Conservation (phyloP, 768 basidiomycete species). For the Rossbeevera mucosa region DNA sequence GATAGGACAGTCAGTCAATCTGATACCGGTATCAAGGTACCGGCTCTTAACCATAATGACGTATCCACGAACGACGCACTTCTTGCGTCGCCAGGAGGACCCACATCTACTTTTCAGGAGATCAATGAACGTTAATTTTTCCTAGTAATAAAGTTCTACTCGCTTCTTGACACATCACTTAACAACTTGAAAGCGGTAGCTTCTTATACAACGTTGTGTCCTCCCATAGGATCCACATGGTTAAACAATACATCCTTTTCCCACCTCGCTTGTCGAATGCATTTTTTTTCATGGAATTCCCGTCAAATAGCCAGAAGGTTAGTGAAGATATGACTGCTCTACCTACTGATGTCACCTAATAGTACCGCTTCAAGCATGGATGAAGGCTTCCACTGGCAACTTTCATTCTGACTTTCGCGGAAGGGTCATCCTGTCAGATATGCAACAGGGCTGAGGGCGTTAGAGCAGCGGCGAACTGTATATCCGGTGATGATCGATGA, state of each 20-base stretch:
- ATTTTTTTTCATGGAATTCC: conserved; percentile 10
- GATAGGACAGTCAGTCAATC: conserved; percentile 1
- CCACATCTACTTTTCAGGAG: conserved; percentile 2
- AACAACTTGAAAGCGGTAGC: background rate
- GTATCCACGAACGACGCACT: conserved; percentile 8
- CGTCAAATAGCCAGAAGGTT: background rate
- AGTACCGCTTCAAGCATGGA: background rate
- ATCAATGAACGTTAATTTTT: conserved; percentile 4
- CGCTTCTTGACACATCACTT: background rate
- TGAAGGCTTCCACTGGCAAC: background rate
- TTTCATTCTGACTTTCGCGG: conserved; percentile 1
- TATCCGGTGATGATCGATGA: conserved; percentile 1
- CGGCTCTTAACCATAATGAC: conserved; percentile 4
- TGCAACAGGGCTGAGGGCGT: background rate
- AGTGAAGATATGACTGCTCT: background rate
- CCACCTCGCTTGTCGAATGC: background rate
- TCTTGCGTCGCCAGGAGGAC: background rate
- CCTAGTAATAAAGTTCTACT: background rate
- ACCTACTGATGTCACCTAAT: conserved; percentile 9
- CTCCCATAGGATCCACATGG: background rate
- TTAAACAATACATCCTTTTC: conserved; percentile 4
- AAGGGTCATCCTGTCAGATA: background rate
- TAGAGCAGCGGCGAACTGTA: background rate
- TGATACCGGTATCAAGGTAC: conserved; percentile 6
- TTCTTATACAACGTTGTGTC: background rate